Conservation (phyloP, 1,284 basidiomycete genomes). For the Schizophyllum amplum region DNA sequence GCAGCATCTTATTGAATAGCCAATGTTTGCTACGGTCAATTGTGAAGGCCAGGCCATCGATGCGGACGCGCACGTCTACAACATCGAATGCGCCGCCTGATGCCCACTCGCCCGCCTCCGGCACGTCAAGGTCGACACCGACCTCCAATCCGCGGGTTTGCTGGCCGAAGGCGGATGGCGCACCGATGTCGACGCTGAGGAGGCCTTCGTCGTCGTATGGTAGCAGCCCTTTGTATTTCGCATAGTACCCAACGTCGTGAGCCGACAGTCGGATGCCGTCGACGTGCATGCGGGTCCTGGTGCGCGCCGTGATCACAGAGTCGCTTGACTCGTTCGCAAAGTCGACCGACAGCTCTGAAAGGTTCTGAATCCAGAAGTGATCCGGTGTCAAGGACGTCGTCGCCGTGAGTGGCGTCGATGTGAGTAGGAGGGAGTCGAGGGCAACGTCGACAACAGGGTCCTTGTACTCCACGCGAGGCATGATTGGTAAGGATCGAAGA, state of each 20-base stretch:
- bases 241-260: conserved; percentile 36
- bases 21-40: conserved; percentile 37
- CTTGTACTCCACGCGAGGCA: conserved; percentile 37
- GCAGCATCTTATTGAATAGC: conserved; percentile 37
- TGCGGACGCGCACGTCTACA: conserved; percentile 25
- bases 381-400: conserved; percentile 32
- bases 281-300: conserved; percentile 28
- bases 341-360: conserved; percentile 33
- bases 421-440: conserved; percentile 29
- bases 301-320: conserved; percentile 20
- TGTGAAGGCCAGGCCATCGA: conserved; percentile 30
- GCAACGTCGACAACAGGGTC: conserved; percentile 27
- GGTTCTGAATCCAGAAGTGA: conserved; percentile 31
- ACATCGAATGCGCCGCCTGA: conserved; percentile 29
- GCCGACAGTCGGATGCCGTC: conserved; percentile 35
- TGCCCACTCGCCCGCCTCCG: conserved; percentile 14
- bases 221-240: conserved; percentile 27
- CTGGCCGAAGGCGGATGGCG: conserved; percentile 13
- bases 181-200: conserved; percentile 31
- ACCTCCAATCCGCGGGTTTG: conserved; percentile 20
- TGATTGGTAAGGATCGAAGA: conserved; percentile 27
- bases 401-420: conserved; percentile 13
- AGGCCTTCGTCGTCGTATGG: conserved; percentile 41
- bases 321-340: conserved; percentile 16
- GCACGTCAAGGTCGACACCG: conserved; percentile 33